Percentiles rank a stretch among this genome's conserved stretches.
These are phyloP conservation scores for Podaxis sp. DNA, from an alignment of 768 basidiomycete species.

Conservation along the genomic window DNA sequence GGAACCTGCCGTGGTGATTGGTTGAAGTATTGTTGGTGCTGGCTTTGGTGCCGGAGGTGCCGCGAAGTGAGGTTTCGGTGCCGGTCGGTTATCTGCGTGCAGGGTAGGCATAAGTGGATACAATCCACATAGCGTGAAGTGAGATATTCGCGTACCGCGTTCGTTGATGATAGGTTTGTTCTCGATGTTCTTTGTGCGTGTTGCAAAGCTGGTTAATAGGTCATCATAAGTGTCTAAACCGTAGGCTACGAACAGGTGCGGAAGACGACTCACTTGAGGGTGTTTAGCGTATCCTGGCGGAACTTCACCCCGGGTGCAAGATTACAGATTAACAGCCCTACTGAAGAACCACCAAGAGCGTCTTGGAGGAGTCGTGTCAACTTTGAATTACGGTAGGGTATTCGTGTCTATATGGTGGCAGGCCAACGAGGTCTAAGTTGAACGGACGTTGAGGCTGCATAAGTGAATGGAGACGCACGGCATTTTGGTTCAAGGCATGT, in stretches of 20 bases:
- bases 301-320: constrained; percentile 82
- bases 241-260: not conserved
- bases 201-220: constrained; percentile 58
- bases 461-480: constrained; percentile 39
- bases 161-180: constrained; percentile 81
- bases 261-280: constrained; percentile 66
- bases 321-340: constrained; percentile 84
- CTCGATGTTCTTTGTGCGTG: constrained; percentile 83
- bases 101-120: not conserved
- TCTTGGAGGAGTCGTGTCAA: constrained; percentile 89
- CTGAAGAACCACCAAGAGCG: constrained; percentile 79
- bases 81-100: constrained; percentile 53
- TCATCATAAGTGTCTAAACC: not conserved
- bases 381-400: constrained; percentile 90
- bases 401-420: constrained; percentile 50
- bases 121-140: not conserved
- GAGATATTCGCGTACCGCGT: constrained; percentile 47
- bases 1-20: constrained; percentile 33
- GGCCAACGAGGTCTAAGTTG: not conserved
- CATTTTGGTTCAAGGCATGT: constrained; percentile 75
- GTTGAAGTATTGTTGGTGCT: constrained; percentile 46
- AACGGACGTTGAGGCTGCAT: not conserved
- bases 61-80: constrained; percentile 65
- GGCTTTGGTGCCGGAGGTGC: constrained; percentile 48
- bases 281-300: constrained; percentile 85